These are phyloP conservation scores for Pleurostoma richardsiae DNA, from an alignment of 2,329 filamentous ascomycete species.

Conservation along the genomic window DNA sequence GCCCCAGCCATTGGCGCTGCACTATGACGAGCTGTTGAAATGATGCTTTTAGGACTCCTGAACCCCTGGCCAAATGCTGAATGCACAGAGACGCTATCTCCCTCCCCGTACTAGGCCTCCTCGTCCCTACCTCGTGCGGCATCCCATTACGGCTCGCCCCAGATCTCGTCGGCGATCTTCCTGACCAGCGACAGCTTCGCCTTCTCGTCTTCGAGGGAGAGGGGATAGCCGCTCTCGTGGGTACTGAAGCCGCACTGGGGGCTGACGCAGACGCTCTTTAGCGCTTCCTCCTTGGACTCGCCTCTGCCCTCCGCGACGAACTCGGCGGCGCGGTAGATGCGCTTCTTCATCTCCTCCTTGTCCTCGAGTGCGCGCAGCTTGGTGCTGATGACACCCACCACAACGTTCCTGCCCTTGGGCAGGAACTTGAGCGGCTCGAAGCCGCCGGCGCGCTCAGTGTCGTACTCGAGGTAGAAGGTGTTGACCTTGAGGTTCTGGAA, in stretches of 20 bases:
- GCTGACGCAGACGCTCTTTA: constrained; percentile 63
- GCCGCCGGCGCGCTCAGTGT: constrained; percentile 58
- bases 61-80: too few species aligned
- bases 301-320: constrained; percentile 65
- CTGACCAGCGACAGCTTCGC: constrained; percentile 68
- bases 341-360: constrained; percentile 56
- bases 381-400: constrained; percentile 59
- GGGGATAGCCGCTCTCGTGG: constrained; percentile 67
- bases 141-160: constrained; percentile 40
- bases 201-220: constrained; percentile 66
- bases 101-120: too few species aligned
- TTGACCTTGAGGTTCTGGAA: constrained; percentile 59
- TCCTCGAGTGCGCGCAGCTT: constrained; percentile 60
- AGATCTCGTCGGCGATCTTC: constrained; percentile 68
- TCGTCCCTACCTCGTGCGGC: too few species aligned
- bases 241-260: constrained; percentile 73
- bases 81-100: too few species aligned
- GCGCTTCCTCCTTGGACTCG: constrained; percentile 59
- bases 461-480: constrained; percentile 67
- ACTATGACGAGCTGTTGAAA: too few species aligned
- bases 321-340: constrained; percentile 57
- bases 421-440: constrained; percentile 61
- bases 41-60: too few species aligned
- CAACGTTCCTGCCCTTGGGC: constrained; percentile 57
- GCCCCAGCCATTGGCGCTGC: too few species aligned